Percentiles rank a stretch among this genome's conserved stretches.
These are phyloP conservation scores for Triangularia setosa DNA, from an alignment of 2,329 filamentous ascomycete species.

Conservation along the genomic window DNA sequence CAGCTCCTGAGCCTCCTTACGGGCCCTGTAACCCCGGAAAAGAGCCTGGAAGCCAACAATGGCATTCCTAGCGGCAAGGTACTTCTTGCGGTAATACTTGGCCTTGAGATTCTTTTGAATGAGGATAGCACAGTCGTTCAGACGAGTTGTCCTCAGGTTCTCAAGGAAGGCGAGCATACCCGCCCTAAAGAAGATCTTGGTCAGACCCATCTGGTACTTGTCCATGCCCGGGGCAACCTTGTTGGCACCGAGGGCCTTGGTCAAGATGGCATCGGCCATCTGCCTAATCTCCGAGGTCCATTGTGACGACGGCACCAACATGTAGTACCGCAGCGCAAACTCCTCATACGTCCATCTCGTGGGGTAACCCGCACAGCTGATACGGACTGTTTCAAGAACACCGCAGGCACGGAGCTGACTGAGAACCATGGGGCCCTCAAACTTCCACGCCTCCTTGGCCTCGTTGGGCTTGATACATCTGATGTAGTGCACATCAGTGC, in stretches of 20 bases:
- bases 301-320: constrained; percentile 82
- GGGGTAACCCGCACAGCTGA: constrained; percentile 94
- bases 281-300: constrained; percentile 93
- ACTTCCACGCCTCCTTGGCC: constrained; percentile 93
- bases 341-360: constrained; percentile 99
- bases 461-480: constrained; percentile 99
- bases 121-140: constrained; percentile 93
- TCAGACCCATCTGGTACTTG: constrained; percentile 96
- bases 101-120: constrained; percentile 97
- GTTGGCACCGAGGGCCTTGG: constrained; percentile 77
- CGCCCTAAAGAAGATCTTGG: constrained; percentile 98
- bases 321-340: constrained; percentile 96
- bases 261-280: constrained; percentile 90
- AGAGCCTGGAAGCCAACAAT: constrained; percentile 78
- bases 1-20: constrained; percentile 73
- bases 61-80: constrained; percentile 78
- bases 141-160: constrained; percentile 81
- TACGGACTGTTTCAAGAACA: constrained; percentile 96
- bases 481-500: constrained; percentile 98
- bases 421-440: constrained; percentile 97
- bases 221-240: constrained; percentile 67
- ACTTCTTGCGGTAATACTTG: constrained; percentile 91
- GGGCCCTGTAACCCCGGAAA: constrained; percentile 71
- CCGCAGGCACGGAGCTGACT: constrained; percentile 96
- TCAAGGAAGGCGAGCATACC: constrained; percentile 98